Evolutionary conservation across 768 basidiomycete species (phyloP), one percentile per base, ranked within the genome.

Genomic region (Grammothele lineata): DNA sequence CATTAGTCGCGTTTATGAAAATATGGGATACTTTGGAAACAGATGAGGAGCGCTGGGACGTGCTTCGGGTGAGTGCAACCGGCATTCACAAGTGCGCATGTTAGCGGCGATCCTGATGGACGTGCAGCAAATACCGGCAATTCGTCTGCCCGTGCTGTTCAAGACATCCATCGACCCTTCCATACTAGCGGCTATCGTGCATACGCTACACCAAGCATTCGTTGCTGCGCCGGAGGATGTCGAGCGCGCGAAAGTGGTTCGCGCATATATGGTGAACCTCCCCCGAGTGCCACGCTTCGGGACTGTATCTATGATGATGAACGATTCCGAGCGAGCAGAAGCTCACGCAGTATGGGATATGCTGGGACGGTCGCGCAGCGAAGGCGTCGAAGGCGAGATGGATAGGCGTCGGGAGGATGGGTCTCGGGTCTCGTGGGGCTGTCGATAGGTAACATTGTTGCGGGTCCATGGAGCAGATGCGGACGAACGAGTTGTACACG

Each of bases 161-260:
- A 74, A 83, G 56, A 78, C 71, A 0, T 86, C 86, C 0, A 70
- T 92, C 25, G 89, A 91, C 36, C 77, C 89, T 0, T 57, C 71
- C 1, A 57, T 86, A 22, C 73, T 92, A 15, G 69, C 70, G 2
- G 76, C 78, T 1, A 69, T 90, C 18, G 60, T 90, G 21, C 65
- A 70, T 23, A 74, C 73, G 3, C 78, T 89, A 53, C 61, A 58
- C 7, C 56, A 57, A 0, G 56, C 63, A 10, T 61, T 72, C 46
- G 53, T 47, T 36, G 51, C 34, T 3, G 48, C 47, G 2, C 36
- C 52, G n/a, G 35, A 49, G 21, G 37, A 62, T 38, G 38, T 39
- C 53, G 48, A 48, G 21, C 56, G 53, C 3, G 53, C 54, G 30
- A 51, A 25, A 5, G 45, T 56, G 5, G 64, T 78, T 1, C 62